A percentile compares a stretch with the other conserved stretches of the same genome.
Evolutionary conservation across 2,329 filamentous ascomycete genomes (phyloP).

Genomic region (Fusarium zealandicum): DNA sequence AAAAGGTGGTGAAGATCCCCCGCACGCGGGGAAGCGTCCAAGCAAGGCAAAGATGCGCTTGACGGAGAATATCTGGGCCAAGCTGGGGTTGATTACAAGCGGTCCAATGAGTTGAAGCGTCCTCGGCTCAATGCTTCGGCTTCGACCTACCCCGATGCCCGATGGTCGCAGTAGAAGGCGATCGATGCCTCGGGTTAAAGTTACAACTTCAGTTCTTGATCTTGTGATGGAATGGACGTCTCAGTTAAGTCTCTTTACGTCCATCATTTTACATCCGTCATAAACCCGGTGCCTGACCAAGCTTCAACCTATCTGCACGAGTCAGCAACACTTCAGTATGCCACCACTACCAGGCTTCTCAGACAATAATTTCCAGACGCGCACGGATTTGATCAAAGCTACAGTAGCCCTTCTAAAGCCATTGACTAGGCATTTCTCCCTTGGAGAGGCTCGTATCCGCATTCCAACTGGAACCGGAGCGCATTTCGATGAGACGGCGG

Average conservation of each 20-base stretch:
- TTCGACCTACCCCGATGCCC: slow-evolving; percentile 24
- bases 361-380: slow-evolving; percentile 48
- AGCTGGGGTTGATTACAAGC: slow-evolving; percentile 11
- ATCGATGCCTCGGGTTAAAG: not conserved
- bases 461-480: slow-evolving; percentile 49
- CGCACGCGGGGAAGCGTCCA: slow-evolving; percentile 12
- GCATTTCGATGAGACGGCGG: slow-evolving; percentile 54
- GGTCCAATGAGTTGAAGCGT: slow-evolving; percentile 13
- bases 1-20: not conserved
- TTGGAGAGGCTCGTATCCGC: slow-evolving; percentile 45
- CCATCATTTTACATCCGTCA: not conserved
- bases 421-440: slow-evolving; percentile 45
- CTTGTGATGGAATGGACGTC: not conserved
- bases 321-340: slow-evolving; percentile 38
- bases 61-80: not conserved
- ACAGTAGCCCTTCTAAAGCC: slow-evolving; percentile 46
- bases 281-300: not conserved
- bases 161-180: not conserved
- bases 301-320: not conserved
- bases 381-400: slow-evolving; percentile 47
- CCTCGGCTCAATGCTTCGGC: slow-evolving; percentile 16
- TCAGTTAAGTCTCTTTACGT: not conserved
- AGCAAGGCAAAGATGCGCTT: slow-evolving; percentile 5
- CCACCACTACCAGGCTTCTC: slow-evolving; percentile 51
- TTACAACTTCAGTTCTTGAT: not conserved